Base-by-base conservation (phyloP, 2,329 filamentous ascomycete species). In the Exophiala sp. region DNA sequence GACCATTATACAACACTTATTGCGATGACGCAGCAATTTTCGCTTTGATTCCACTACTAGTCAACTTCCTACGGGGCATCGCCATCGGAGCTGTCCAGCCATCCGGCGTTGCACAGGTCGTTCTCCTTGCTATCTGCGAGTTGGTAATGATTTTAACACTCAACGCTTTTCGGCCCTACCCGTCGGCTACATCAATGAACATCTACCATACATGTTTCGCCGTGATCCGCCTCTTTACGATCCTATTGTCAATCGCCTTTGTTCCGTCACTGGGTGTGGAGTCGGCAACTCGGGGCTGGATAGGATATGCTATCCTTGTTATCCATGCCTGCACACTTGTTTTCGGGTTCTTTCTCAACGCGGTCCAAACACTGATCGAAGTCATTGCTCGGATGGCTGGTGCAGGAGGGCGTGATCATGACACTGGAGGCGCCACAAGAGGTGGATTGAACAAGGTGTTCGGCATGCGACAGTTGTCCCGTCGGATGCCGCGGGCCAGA, bases 1-100 rank as follows among this genome's bases (percentile, higher is more conserved):
- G 94, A 0, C 90, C 94, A 4, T 77, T 99, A 6, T 99, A 99
- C 72, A 99, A 99, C 72, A 99, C 94, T 0, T 97, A 95, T 69
- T 94, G 89, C 20, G 94, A 99, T 69, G 88, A 92, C 68, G 90
- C 91, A 0, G 89, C 92, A 6, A 85, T 89, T 0, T 99, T 95
- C 70, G 91, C 92, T 5, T 79, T 96, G 39, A 85, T 96, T 16
- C 91, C 92, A 1, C 84, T 96, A 12, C 75, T 95, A 33, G 77
- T 97, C 55, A 95, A 88, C 3, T 85, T 95, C 66, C 75, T 96
- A 54, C 86, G 92, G 33, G 92, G 91, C 53, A 85, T 97, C 60
- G 89, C 91, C 16, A 89, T 99, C 63, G 94, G 94, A 29, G 94
- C 91, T 14, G 85, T 97, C 11, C 94, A 99, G 69, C 86, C 89